phyloP scores from a whole-genome alignment of 2,329 filamentous ascomycete genomes.

The Elsinoe necatrix region DNA sequence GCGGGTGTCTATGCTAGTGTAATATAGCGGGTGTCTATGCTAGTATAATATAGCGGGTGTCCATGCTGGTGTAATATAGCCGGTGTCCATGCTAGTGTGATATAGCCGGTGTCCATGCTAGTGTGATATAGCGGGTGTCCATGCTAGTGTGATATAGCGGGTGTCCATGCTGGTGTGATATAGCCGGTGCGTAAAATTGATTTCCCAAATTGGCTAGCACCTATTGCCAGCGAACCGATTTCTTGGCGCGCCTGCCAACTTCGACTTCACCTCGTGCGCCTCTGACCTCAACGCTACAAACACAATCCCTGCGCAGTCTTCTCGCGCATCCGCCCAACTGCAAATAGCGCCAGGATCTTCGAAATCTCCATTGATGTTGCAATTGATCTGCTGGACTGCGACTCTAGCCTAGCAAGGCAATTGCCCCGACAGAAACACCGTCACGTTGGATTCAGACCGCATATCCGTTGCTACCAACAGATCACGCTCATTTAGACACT shows the following conservation, averaged over 20 bases:
- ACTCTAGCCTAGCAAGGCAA: not conserved
- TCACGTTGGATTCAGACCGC: slow-evolving; percentile 19
- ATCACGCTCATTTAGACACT: slow-evolving; percentile 19
- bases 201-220: not conserved
- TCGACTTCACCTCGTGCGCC: not conserved
- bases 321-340: not conserved
- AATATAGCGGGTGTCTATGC: too few relatives aligned
- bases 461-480: slow-evolving; percentile 18
- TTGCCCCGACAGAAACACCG: slow-evolving; percentile 8
- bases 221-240: not conserved
- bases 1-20: too few relatives aligned
- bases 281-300: not conserved
- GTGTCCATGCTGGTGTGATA: too few relatives aligned
- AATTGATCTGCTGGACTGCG: not conserved
- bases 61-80: too few relatives aligned
- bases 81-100: too few relatives aligned
- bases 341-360: not conserved
- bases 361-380: not conserved
- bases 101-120: too few relatives aligned
- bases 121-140: too few relatives aligned
- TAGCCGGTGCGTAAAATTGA: not conserved
- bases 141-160: too few relatives aligned
- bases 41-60: too few relatives aligned
- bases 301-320: not conserved
- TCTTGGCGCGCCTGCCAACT: not conserved